These are phyloP conservation scores for Babesia ovis DNA, from an alignment of 169 alveolate genomes.

Conservation along the genomic window DNA sequence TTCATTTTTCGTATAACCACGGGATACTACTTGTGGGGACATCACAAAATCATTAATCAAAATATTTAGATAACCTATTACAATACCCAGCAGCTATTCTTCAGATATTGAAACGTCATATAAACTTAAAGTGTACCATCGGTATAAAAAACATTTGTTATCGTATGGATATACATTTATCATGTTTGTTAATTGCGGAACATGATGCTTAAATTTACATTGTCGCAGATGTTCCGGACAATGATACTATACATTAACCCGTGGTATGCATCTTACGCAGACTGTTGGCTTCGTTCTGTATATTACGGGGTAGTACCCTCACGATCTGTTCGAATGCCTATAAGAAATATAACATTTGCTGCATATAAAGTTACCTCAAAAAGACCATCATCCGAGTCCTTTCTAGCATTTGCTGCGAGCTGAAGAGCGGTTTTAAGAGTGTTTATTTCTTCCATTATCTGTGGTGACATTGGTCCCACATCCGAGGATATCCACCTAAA, in stretches of 20 bases:
- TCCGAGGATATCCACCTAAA: conserved; percentile 45
- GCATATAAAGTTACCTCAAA: conserved; percentile 20
- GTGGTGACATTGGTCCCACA: conserved; percentile 31
- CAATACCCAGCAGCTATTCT: too few relatives aligned
- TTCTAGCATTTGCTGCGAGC: conserved; percentile 52
- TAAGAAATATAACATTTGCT: background rate
- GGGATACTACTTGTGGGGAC: too few relatives aligned
- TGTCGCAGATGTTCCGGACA: too few relatives aligned
- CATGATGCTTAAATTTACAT: too few relatives aligned
- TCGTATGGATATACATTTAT: too few relatives aligned
- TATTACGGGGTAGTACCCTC: conserved; percentile 35
- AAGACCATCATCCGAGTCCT: conserved; percentile 56
- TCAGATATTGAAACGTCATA: too few relatives aligned
- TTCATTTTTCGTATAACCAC: too few relatives aligned
- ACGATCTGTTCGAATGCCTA: conserved; percentile 67
- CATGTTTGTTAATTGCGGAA: too few relatives aligned
- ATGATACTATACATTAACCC: background rate
- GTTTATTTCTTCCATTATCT: conserved; percentile 54
- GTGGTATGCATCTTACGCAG: conserved; percentile 5
- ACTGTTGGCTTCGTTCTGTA: conserved; percentile 27
- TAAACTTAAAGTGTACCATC: too few relatives aligned
- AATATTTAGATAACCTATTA: too few relatives aligned
- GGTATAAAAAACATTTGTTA: too few relatives aligned
- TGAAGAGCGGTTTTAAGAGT: conserved; percentile 50
- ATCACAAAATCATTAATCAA: too few relatives aligned